phyloP scores from a whole-genome alignment of 805 yeast species.

The Yarrowia sp. region DNA sequence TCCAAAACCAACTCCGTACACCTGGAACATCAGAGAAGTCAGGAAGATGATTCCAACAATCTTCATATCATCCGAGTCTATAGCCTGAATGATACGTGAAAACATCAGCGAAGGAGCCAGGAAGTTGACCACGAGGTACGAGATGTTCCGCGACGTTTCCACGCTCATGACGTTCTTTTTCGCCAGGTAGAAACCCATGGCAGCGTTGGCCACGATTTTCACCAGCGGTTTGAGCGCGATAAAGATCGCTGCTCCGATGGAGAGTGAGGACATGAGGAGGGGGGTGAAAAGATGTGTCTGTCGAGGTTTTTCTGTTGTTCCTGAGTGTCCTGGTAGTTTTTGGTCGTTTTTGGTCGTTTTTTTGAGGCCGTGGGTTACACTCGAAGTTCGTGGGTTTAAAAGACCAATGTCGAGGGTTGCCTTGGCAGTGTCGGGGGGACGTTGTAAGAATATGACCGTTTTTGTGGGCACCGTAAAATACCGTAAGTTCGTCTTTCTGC shows the following conservation, averaged over 20 bases:
- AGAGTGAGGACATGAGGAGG: constrained; percentile 12
- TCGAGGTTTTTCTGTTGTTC: too few species aligned
- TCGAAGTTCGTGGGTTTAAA: too few species aligned
- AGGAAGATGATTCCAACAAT: constrained; percentile 70
- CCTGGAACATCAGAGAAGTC: constrained; percentile 56
- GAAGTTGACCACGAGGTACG: constrained; percentile 70
- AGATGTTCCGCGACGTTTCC: constrained; percentile 70
- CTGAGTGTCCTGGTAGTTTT: too few species aligned
- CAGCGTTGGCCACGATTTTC: constrained; percentile 77
- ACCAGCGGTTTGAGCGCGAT: constrained; percentile 85
- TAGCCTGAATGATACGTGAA: constrained; percentile 69
- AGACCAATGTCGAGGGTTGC: too few species aligned
- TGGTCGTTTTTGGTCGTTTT: too few species aligned
- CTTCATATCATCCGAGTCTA: constrained; percentile 72
- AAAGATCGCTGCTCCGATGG: constrained; percentile 68
- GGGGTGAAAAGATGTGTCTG: too few species aligned
- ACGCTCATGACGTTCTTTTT: constrained; percentile 66
- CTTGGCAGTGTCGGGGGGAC: too few species aligned
- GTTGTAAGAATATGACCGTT: too few species aligned
- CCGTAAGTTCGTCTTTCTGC: too few species aligned
- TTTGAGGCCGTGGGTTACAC: too few species aligned
- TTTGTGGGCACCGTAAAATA: too few species aligned
- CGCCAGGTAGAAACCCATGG: constrained; percentile 70
- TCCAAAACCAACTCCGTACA: constrained; percentile 56
- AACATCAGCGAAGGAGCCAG: constrained; percentile 79